Evolutionary conservation across 1,284 basidiomycete species (phyloP).

Genomic region (Trametes polyzona): DNA sequence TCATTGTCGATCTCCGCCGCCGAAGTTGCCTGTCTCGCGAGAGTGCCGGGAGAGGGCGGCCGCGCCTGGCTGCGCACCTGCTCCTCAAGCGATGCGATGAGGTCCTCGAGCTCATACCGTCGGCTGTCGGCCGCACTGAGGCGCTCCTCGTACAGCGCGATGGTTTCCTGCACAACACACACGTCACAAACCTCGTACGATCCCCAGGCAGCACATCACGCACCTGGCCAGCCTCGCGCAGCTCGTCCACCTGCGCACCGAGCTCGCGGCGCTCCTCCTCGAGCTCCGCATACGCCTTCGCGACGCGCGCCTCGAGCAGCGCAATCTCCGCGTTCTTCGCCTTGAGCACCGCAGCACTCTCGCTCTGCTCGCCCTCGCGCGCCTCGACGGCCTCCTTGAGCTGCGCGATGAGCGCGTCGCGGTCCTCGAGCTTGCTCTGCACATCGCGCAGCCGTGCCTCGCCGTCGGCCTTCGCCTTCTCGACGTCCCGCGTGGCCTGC

Average conservation of each 20-base stretch:
- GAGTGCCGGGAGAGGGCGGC: constrained; percentile 44
- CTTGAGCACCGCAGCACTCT: constrained; percentile 52
- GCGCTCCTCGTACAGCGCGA: constrained; percentile 90
- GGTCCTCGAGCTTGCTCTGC: constrained; percentile 52
- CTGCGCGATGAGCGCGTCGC: constrained; percentile 46
- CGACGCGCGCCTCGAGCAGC: constrained; percentile 53
- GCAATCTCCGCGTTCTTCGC: constrained; percentile 61
- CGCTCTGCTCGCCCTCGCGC: constrained; percentile 56
- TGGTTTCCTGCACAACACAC: constrained; percentile 71
- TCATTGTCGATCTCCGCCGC: constrained; percentile 94
- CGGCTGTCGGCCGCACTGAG: constrained; percentile 70
- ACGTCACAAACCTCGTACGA: neutral
- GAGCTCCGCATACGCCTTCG: constrained; percentile 52
- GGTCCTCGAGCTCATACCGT: constrained; percentile 80
- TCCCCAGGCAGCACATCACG: constrained; percentile 17
- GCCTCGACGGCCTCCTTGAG: constrained; percentile 56
- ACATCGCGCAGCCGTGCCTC: constrained; percentile 50
- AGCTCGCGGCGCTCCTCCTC: constrained; percentile 73
- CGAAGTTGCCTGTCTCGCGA: constrained; percentile 49
- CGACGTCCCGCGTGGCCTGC: constrained; percentile 47
- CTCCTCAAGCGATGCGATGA: constrained; percentile 66
- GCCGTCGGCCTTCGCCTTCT: constrained; percentile 48
- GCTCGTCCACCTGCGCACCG: constrained; percentile 74
- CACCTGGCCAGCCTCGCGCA: constrained; percentile 84
- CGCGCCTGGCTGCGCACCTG: constrained; percentile 45